These are phyloP conservation scores for Fusarium goolgardi DNA, from an alignment of 2,329 filamentous ascomycete genomes.

Conservation along the genomic window DNA sequence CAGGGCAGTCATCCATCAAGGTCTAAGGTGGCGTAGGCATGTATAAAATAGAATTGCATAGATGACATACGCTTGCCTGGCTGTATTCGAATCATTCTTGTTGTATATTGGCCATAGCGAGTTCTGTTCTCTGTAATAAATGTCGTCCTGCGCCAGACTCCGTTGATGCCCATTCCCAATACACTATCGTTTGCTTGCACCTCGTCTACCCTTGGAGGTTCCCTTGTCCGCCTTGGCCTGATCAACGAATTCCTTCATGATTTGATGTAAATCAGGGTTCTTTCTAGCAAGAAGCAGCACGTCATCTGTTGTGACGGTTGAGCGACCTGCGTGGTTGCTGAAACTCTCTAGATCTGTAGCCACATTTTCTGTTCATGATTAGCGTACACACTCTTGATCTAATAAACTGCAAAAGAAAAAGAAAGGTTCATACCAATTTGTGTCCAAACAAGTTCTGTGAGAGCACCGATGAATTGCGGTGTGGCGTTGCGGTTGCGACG, in stretches of 20 bases:
- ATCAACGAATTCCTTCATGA: constrained; percentile 78
- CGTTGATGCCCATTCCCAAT: constrained; percentile 8
- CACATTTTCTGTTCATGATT: constrained; percentile 60
- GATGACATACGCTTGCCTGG: neutral
- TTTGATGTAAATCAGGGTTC: constrained; percentile 83
- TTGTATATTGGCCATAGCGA: neutral
- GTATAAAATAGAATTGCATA: neutral
- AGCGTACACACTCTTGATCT: neutral
- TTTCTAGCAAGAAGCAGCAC: constrained; percentile 87
- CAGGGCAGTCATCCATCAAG: constrained; percentile 49
- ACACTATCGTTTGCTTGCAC: constrained; percentile 52
- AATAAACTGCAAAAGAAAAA: neutral
- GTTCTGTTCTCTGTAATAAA: neutral
- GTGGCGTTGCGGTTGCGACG: constrained; percentile 80
- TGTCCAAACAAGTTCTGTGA: constrained; percentile 88
- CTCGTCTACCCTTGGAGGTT: constrained; percentile 40
- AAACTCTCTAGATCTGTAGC: constrained; percentile 68
- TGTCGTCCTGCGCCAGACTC: constrained; percentile 30
- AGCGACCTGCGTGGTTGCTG: constrained; percentile 80
- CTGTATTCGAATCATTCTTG: neutral
- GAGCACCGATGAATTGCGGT: constrained; percentile 86
- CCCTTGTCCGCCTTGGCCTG: constrained; percentile 61
- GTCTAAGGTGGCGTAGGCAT: constrained; percentile 17
- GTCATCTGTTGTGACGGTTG: constrained; percentile 84
- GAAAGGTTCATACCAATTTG: constrained; percentile 74